Conservation (phyloP, 108 stramenopile species). For the Nitzschia sp. region DNA sequence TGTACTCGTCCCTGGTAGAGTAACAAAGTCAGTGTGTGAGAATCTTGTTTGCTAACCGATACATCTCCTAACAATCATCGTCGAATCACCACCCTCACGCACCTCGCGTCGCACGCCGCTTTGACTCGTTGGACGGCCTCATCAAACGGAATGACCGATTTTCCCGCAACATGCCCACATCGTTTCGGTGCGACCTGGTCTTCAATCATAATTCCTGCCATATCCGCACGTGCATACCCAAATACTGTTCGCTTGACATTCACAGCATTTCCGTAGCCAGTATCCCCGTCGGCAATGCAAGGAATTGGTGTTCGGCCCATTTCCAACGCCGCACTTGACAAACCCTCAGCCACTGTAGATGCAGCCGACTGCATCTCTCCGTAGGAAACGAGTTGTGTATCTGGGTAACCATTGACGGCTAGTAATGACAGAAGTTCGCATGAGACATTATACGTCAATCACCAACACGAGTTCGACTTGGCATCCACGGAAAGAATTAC, state of each 20-base stretch:
- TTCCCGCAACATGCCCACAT: constrained; percentile 96
- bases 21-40: neutral
- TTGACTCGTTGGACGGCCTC: constrained; percentile 88
- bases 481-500: neutral
- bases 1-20: constrained; percentile 71
- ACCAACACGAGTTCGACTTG: neutral
- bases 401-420: constrained; percentile 82
- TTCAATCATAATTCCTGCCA: constrained; percentile 98
- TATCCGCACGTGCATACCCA: constrained; percentile 87
- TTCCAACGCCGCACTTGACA: constrained; percentile 76
- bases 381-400: constrained; percentile 88
- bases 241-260: constrained; percentile 90
- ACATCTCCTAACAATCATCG: neutral
- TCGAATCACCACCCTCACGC: neutral
- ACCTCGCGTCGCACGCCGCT: constrained; percentile 94
- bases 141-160: constrained; percentile 82
- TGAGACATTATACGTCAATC: neutral
- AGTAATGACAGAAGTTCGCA: neutral
- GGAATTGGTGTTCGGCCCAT: constrained; percentile 71
- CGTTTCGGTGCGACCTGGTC: constrained; percentile 93
- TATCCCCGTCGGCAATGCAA: constrained; percentile 97
- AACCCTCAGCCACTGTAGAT: constrained; percentile 77
- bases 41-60: too few relatives aligned
- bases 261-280: constrained; percentile 95
- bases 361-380: constrained; percentile 88